Evolutionary conservation across 176 grass and related monocot genomes (phyloP).

Genomic region (Zea mays): DNA sequence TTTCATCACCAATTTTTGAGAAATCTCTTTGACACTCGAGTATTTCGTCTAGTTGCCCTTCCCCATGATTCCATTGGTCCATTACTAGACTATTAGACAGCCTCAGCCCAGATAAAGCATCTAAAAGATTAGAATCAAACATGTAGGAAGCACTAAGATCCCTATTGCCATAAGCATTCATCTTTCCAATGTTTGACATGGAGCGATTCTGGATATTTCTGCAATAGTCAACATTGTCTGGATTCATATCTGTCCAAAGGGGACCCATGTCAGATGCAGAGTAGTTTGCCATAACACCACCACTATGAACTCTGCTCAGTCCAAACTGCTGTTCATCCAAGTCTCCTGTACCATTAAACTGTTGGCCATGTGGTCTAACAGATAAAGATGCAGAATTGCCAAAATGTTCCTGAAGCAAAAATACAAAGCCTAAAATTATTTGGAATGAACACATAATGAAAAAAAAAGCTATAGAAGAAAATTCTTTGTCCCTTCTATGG

Average conservation of each 20-base stretch:
- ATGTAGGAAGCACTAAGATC: slow-evolving; percentile 23
- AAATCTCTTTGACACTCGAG: slow-evolving; percentile 8
- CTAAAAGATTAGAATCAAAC: slow-evolving; percentile 44
- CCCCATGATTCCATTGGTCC: slow-evolving; percentile 35
- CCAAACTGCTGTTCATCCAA: slow-evolving; percentile 45
- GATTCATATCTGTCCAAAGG: slow-evolving; percentile 32
- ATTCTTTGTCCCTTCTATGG: not conserved
- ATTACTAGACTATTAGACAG: slow-evolving; percentile 39
- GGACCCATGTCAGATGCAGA: slow-evolving; percentile 25
- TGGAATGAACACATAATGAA: not conserved
- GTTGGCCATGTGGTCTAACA: slow-evolving; percentile 2
- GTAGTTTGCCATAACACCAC: slow-evolving; percentile 20
- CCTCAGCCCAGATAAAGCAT: slow-evolving; percentile 48
- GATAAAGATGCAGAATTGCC: slow-evolving; percentile 38
- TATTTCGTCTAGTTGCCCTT: slow-evolving; percentile 48
- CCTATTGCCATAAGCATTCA: slow-evolving; percentile 39
- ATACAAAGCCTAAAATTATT: not conserved
- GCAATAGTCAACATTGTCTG: slow-evolving; percentile 31
- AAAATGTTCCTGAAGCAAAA: slow-evolving; percentile 43
- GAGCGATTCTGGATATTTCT: slow-evolving; percentile 31
- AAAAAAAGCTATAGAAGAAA: not conserved
- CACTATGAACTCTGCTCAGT: slow-evolving; percentile 22
- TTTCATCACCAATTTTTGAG: slow-evolving; percentile 34
- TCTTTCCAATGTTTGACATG: slow-evolving; percentile 39
- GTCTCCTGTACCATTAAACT: slow-evolving; percentile 25